phyloP scores from a whole-genome alignment of 1,139 yeast genomes.

The Pichia terricola region DNA sequence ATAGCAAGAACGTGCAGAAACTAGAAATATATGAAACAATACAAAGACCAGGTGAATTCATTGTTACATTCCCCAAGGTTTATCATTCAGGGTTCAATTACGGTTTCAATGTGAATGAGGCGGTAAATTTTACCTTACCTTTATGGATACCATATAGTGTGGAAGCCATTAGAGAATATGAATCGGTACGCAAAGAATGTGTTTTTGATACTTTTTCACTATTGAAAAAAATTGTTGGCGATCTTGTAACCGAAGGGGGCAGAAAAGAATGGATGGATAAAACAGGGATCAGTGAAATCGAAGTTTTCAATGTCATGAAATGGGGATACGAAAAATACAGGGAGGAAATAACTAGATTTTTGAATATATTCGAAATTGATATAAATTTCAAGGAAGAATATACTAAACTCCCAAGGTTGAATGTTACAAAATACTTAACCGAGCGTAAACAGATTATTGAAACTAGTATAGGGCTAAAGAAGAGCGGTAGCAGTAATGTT shows the following conservation, averaged over 20 bases:
- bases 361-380: background rate
- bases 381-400: background rate
- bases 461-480: background rate
- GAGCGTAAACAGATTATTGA: background rate
- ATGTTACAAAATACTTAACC: constrained; percentile 2
- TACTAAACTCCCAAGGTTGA: background rate
- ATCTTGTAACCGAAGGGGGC: constrained; percentile 7
- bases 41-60: constrained; percentile 74
- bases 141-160: constrained; percentile 62
- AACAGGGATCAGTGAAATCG: constrained; percentile 4
- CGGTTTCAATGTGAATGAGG: constrained; percentile 72
- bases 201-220: constrained; percentile 36
- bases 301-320: background rate
- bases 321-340: constrained; percentile 9
- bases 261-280: constrained; percentile 7
- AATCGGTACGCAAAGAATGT: constrained; percentile 43
- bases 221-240: constrained; percentile 20
- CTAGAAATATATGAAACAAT: constrained; percentile 54
- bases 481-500: background rate
- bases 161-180: constrained; percentile 47
- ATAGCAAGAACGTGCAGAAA: constrained; percentile 31
- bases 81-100: constrained; percentile 76
- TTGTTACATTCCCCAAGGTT: constrained; percentile 66
- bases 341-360: constrained; percentile 3
- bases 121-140: constrained; percentile 68